Evolutionary conservation across 106 monocot genomes (phyloP).

Genomic region (Vanilla planifolia): DNA sequence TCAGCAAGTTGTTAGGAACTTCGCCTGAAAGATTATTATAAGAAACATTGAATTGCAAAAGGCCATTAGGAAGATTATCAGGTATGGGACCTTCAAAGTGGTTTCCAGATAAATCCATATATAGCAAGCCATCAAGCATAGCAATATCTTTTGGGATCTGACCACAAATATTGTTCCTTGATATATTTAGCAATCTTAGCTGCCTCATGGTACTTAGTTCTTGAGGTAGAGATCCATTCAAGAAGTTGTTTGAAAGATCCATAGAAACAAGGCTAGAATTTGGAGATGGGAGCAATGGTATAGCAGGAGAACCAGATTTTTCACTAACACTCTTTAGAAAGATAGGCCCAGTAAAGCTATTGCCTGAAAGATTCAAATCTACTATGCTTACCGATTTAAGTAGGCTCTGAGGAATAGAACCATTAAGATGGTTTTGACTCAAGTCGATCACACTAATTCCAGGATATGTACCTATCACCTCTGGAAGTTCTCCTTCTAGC

Average conservation of each 20-base stretch:
- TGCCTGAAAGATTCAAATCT: constrained; percentile 68
- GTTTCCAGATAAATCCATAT: constrained; percentile 57
- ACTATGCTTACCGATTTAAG: constrained; percentile 48
- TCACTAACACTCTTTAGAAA: constrained; percentile 13
- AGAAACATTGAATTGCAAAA: constrained; percentile 56
- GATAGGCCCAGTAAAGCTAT: constrained; percentile 53
- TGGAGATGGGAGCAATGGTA: no score
- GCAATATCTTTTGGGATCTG: constrained; percentile 51
- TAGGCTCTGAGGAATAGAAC: constrained; percentile 41
- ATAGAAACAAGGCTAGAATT: constrained; percentile 35
- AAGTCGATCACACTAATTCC: constrained; percentile 48
- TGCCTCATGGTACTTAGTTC: constrained; percentile 30
- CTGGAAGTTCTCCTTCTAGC: constrained; percentile 57
- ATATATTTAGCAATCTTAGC: constrained; percentile 35
- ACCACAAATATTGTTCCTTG: constrained; percentile 61
- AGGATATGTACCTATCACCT: constrained; percentile 63
- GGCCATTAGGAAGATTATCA: constrained; percentile 32
- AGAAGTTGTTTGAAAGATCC: constrained; percentile 71
- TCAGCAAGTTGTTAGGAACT: constrained; percentile 54
- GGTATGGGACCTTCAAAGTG: constrained; percentile 58
- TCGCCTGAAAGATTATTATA: constrained; percentile 66
- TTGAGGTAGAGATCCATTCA: constrained; percentile 39
- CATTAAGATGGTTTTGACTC: constrained; percentile 52
- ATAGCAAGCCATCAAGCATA: constrained; percentile 30
- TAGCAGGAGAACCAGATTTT: no score